Evolutionary conservation across 257 asterid species (phyloP).

Genomic region (Vinca minor): DNA sequence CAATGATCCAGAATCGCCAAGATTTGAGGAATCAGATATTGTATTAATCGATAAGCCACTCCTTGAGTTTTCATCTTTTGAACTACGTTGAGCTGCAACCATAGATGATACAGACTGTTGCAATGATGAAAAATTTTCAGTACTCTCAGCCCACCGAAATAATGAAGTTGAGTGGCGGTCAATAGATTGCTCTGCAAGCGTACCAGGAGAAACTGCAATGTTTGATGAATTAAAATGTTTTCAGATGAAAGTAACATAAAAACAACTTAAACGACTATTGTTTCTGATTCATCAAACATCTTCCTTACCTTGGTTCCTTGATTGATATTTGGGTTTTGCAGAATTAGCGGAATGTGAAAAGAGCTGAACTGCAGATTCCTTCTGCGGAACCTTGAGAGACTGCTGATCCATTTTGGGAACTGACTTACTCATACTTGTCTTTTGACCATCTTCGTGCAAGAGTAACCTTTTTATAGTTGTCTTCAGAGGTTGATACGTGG

Average conservation of each 20-base stretch:
- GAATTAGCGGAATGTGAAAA: conserved; percentile 28
- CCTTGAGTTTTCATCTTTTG: conserved; percentile 5
- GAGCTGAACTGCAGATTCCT: conserved; percentile 35
- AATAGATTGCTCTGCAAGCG: neutral
- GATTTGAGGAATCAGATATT: neutral
- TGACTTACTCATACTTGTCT: conserved; percentile 38
- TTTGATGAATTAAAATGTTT: neutral
- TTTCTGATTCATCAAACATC: conserved; percentile 9
- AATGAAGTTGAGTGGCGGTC: neutral
- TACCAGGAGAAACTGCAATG: neutral
- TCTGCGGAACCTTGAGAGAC: conserved; percentile 36
- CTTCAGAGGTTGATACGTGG: conserved; percentile 56
- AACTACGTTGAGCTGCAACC: neutral
- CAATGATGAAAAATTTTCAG: neutral
- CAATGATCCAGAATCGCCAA: conserved; percentile 6
- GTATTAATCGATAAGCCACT: neutral
- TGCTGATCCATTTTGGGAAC: conserved; percentile 36
- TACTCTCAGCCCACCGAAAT: conserved; percentile 2
- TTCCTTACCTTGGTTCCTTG: conserved; percentile 41
- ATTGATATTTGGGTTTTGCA: conserved; percentile 27
- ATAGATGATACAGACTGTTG: conserved; percentile 2
- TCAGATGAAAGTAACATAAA: neutral
- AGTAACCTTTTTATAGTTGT: conserved; percentile 70
- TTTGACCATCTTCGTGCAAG: conserved; percentile 41
- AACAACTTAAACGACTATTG: neutral